Base-by-base conservation (phyloP, 352 stramenopile genomes). In the Phytopythium cucurbitacearum region DNA sequence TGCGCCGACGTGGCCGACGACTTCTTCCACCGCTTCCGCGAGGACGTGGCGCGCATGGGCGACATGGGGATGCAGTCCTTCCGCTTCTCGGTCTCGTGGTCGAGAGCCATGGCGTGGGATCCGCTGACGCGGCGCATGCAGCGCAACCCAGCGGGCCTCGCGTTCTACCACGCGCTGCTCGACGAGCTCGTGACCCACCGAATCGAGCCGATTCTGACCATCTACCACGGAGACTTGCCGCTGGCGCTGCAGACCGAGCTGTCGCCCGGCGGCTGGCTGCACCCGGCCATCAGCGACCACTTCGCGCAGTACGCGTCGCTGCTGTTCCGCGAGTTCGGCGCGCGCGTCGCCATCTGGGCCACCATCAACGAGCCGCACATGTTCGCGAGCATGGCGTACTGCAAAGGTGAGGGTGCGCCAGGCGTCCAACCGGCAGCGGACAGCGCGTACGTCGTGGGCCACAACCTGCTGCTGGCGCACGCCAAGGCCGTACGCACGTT, bases 31-130 rank as follows among this genome's bases (percentile, higher is more conserved):
- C 69, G 73, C 49, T 96, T 85, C 59, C 62, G 87, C 39, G 64
- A 96, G 41, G 95, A 98, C 67, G 76, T 98, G 36, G 54, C 82
- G 56, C 64, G 97, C 16, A 97, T 98, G 88, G 77, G 89, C 52
- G 63, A 73, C 53, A 68, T 97, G 36, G 90, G 87, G 28, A 57
- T 98, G 12, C 85, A 94, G 61, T 77, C 83, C n/a, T 98, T 97
- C 67, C 81, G 94, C 5, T 68, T 68, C 40, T 69, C 85, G 3
- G 81, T 98, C 55, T 76, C 87, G 5, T 98, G 93, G 93, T 73
- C 85, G 35, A 66, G 91, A 36, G 91, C 97, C 41, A 73, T 96
- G 51, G 92, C 85, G 1, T 78, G 80, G 57, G 80, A 93, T 51
- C 51, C 54, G 6, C 71, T 54, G 4, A 61, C 64, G 35, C 63